phyloP scores from a whole-genome alignment of 2,329 filamentous ascomycete genomes.

The Aspergillus sp. region DNA sequence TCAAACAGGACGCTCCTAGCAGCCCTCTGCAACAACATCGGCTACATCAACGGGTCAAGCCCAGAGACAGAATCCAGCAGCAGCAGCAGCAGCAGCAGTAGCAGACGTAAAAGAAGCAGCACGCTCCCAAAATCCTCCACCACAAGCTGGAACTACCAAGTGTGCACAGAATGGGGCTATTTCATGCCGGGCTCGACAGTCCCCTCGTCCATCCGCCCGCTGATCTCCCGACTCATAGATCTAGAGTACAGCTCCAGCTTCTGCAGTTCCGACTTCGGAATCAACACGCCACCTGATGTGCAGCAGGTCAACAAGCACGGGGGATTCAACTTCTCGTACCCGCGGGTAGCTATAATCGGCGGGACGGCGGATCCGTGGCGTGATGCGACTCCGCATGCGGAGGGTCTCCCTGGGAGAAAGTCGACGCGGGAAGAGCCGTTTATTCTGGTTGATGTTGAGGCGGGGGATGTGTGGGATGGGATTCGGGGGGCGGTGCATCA shows the following conservation, averaged over 20 bases:
- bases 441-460: conserved; percentile 57
- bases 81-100: too few species aligned
- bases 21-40: conserved; percentile 57
- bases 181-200: conserved; percentile 71
- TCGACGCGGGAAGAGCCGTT: conserved; percentile 68
- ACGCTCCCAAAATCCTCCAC: conserved; percentile 29
- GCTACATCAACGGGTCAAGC: conserved; percentile 51
- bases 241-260: conserved; percentile 61
- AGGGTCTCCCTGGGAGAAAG: conserved; percentile 56
- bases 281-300: conserved; percentile 62
- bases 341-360: conserved; percentile 74
- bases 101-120: not conserved
- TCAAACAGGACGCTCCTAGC: conserved; percentile 48
- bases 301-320: conserved; percentile 74
- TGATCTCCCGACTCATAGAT: conserved; percentile 70
- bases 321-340: conserved; percentile 69
- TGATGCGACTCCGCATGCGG: conserved; percentile 68
- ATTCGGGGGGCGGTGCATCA: conserved; percentile 70
- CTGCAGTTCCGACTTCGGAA: conserved; percentile 70
- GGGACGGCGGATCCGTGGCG: conserved; percentile 81
- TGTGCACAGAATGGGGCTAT: conserved; percentile 69
- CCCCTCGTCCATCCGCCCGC: conserved; percentile 61
- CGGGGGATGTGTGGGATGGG: conserved; percentile 22
- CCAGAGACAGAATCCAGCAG: not conserved
- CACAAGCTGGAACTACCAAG: conserved; percentile 59